Base-by-base conservation (phyloP, 2,329 filamentous ascomycete species). In the Myriosclerotinia scirpicola region DNA sequence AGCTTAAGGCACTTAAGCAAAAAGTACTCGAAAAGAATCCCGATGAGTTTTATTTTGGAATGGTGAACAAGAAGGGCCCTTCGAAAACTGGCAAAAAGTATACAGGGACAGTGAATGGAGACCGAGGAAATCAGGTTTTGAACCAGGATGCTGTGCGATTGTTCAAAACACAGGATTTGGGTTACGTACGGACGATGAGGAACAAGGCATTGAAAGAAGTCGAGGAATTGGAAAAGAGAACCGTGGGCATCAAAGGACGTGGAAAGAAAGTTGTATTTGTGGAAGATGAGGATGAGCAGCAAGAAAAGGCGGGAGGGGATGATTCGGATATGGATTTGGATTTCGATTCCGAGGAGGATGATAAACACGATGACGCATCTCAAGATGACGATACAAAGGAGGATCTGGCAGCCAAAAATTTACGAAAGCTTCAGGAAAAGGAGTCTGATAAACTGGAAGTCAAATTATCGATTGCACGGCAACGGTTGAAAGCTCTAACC, bases 31-130 rank as follows among this genome's bases (percentile, higher is more conserved):
- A 88, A 50, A 85, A 87, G 72, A 90, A 90, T 77, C 87, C 89
- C 63, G 88, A 90, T 84, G 88, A 90, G 74, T 90, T 90, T 78
- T 89, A 89, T 80, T 89, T 86, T 74, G 86, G 85, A 69, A 90
- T 90, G 88, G 80, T 89, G 73, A 85, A 84, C 71, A 85, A 84
- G 68, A 81, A 81, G 66, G 86, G 86, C 12, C 83, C 85, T 5
- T 81, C 83, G 7, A 81, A 81, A 8, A 77, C 77, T 22, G 85
- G 80, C 65, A 84, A 81, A 74, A 77, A 76, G 54, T 86, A 83
- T 79, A 82, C 78, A 2, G 87, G 86, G 44, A 85, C 81, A 0
- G 81, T 87, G 0, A 79, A 82, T 67, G 85, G 84, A 59, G 84
- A 87, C 73, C 80, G 86, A 60, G 85, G 85, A 17, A 86, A 86